Base-by-base conservation (phyloP, 2,329 filamentous ascomycete genomes). In the Botrytis medusae region DNA sequence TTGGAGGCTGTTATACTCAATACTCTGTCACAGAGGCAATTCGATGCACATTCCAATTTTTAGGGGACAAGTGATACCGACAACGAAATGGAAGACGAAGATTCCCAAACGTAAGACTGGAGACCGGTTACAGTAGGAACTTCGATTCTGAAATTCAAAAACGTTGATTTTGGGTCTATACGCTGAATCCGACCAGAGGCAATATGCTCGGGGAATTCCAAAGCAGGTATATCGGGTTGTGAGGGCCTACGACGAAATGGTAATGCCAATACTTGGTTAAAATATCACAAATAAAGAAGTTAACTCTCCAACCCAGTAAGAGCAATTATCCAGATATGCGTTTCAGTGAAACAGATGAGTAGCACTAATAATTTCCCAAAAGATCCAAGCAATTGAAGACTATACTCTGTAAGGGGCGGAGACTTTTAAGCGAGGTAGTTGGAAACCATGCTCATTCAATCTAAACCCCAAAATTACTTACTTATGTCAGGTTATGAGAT, bases 311-410 rank as follows among this genome's bases (percentile, higher is more conserved):
- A 54, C 2, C 7, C 12, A 18, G n/a, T 4, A 18, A 18, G 16
- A 18, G 22, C 0, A 18, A 61, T 4, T 16, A 8, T 7, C 18
- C 6, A 37, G 25, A 37, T 25, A 5, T 14, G 5, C 0, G 0
- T 8, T 37, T 25, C 25, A 37, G 5, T 25, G 6, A 22, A 16
- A 37, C 2, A n/a, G 2, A 40, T 25, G 22, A 25, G 22, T 2
- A n/a, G 14, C 0, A 5, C 1, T 1, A 25, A 10, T n/a, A n/a
- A 25, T 14, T 25, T 0, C 3, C 7, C 18, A n/a, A 4, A 0
- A n/a, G 4, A 16, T 8, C 18, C 25, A n/a, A 40, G 25, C 37
- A 40, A 61, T 6, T 40, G 59, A n/a, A 40, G 12, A 40, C 34
- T 40, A 4, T 40, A 16, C 16, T 8, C 6, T 7, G 6, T 14